A percentile compares a stretch with the other conserved stretches of the same genome.
These are phyloP conservation scores for Paraphoma sp. DNA, from an alignment of 2,329 filamentous ascomycete genomes.

Conservation along the genomic window DNA sequence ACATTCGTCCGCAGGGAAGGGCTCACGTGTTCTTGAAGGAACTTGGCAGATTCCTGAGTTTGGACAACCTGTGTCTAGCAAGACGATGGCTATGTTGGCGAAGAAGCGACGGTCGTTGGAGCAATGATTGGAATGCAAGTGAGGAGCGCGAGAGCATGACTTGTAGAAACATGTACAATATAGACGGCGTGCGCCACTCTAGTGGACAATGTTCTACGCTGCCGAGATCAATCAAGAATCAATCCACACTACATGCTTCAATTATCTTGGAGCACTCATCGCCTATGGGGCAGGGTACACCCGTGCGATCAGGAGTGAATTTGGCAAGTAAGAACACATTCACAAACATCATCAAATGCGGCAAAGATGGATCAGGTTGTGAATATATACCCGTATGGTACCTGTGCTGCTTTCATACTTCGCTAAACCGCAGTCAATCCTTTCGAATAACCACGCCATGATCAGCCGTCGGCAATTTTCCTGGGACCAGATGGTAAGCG, in stretches of 20 bases:
- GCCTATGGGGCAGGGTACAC: no score
- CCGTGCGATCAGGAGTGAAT: no score
- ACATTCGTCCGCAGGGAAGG: no score
- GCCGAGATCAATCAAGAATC: neutral
- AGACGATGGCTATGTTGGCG: conserved; percentile 10
- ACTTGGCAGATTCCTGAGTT: conserved; percentile 9
- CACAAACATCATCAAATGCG: no score
- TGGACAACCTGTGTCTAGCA: conserved; percentile 14
- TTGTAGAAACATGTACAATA: neutral
- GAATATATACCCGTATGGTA: no score
- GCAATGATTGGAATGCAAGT: neutral
- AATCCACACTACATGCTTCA: no score
- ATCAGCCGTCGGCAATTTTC: conserved; percentile 30
- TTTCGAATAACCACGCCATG: conserved; percentile 19
- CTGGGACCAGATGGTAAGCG: conserved; percentile 31
- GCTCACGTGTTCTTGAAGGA: neutral
- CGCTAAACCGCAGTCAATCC: neutral
- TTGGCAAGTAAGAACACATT: no score
- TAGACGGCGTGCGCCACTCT: neutral
- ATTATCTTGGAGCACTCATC: no score
- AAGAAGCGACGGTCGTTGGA: conserved; percentile 6
- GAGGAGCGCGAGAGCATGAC: neutral
- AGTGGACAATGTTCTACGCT: neutral
- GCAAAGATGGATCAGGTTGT: no score
- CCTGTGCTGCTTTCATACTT: no score